Conservation (phyloP, 495 filamentous ascomycete species). For the Aspergillus cristatus region DNA sequence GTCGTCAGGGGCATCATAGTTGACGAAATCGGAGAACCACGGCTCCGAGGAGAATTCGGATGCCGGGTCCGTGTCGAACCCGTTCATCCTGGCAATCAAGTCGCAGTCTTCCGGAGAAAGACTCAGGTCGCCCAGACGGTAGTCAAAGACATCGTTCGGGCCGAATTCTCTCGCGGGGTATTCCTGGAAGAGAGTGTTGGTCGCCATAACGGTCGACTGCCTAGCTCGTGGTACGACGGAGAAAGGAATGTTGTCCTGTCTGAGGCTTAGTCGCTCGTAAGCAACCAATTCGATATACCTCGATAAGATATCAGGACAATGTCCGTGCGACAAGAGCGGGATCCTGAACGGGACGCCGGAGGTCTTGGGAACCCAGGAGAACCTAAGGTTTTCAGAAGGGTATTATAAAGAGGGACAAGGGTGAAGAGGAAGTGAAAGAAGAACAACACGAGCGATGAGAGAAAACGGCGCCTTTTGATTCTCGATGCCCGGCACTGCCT, state of each 20-base stretch:
- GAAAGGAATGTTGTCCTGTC: too few relatives aligned
- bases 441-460: too few relatives aligned
- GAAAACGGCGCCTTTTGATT: too few relatives aligned
- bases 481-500: conserved; percentile 2
- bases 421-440: too few relatives aligned
- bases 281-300: conserved; percentile 2
- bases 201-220: too few relatives aligned
- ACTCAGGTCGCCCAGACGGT: conserved; percentile 22
- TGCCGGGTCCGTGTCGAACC: conserved; percentile 13
- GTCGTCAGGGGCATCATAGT: conserved; percentile 16
- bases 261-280: too few relatives aligned
- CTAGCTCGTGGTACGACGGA: too few relatives aligned
- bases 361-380: too few relatives aligned
- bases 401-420: too few relatives aligned
- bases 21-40: conserved; percentile 20
- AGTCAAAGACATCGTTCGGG: conserved; percentile 32
- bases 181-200: conserved; percentile 12
- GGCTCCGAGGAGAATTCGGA: conserved; percentile 13
- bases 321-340: too few relatives aligned
- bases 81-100: conserved; percentile 17
- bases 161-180: conserved; percentile 22
- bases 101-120: conserved; percentile 27
- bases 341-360: too few relatives aligned
- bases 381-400: too few relatives aligned
- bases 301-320: background rate